phyloP scores from a whole-genome alignment of 176 grass and related monocot species.

The Thalia dealbata region DNA sequence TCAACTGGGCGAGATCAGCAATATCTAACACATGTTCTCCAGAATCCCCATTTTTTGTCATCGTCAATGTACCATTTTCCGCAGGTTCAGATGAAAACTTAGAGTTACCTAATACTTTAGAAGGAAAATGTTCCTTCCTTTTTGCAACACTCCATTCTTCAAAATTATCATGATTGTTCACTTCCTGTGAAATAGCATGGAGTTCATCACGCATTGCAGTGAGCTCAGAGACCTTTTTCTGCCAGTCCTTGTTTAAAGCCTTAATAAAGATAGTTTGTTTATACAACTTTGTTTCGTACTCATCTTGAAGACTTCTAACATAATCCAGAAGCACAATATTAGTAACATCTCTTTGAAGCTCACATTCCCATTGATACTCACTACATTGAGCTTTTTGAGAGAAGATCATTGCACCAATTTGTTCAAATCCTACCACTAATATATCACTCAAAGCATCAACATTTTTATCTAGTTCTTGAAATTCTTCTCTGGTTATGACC shows the following conservation, averaged over 20 bases:
- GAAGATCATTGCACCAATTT: constrained; percentile 49
- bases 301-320: constrained; percentile 24
- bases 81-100: constrained; percentile 27
- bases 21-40: constrained; percentile 61
- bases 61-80: constrained; percentile 20
- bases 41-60: constrained; percentile 39
- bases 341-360: constrained; percentile 42
- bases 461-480: constrained; percentile 42
- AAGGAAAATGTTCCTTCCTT: constrained; percentile 53
- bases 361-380: constrained; percentile 54
- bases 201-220: constrained; percentile 40
- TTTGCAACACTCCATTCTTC: constrained; percentile 40
- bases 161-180: constrained; percentile 34
- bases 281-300: constrained; percentile 52
- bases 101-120: constrained; percentile 34
- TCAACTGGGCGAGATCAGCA: constrained; percentile 64
- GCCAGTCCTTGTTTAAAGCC: constrained; percentile 21
- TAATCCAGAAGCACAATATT: constrained; percentile 37
- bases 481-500: constrained; percentile 14
- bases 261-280: constrained; percentile 32
- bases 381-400: constrained; percentile 31
- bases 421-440: constrained; percentile 43
- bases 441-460: constrained; percentile 44
- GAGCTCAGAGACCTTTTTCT: constrained; percentile 30
- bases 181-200: constrained; percentile 36